phyloP scores from a whole-genome alignment of 306 rosid species.

The Pueraria montana region DNA sequence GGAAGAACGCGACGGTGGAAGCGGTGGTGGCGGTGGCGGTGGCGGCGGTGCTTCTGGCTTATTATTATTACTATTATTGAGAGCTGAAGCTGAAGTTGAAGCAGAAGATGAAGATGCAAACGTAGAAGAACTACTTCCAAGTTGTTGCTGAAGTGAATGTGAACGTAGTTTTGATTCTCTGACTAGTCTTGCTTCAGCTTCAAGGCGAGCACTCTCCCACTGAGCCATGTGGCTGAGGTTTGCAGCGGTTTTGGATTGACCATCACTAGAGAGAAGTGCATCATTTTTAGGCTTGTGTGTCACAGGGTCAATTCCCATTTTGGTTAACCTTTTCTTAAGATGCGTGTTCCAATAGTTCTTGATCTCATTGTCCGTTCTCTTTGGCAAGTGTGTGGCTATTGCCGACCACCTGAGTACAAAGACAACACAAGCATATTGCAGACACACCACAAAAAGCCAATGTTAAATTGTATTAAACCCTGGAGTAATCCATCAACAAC shows the following conservation, averaged over 20 bases:
- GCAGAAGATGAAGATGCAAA: conserved; percentile 58
- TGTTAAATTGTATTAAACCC: conserved; percentile 32
- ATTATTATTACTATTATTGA: conserved; percentile 16
- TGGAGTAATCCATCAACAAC: conserved; percentile 47
- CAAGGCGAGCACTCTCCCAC: conserved; percentile 99
- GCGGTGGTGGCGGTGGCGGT: not conserved
- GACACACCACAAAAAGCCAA: conserved; percentile 38
- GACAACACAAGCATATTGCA: conserved; percentile 35
- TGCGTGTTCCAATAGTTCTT: conserved; percentile 99
- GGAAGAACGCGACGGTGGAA: conserved; percentile 9
- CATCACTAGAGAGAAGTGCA: conserved; percentile 68
- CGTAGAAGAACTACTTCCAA: conserved; percentile 42
- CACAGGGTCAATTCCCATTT: conserved; percentile 97
- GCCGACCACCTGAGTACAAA: conserved; percentile 91
- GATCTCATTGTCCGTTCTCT: conserved; percentile 96
- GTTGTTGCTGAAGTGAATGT: conserved; percentile 62
- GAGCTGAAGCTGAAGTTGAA: conserved; percentile 46
- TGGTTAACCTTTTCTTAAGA: conserved; percentile 90
- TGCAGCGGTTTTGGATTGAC: conserved; percentile 86
- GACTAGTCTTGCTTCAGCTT: conserved; percentile 96
- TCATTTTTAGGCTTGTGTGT: conserved; percentile 96
- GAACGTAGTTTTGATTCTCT: conserved; percentile 87
- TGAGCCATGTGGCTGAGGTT: conserved; percentile 99
- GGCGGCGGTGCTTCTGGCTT: conserved; percentile 27
- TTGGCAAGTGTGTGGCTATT: conserved; percentile 97